phyloP scores from a whole-genome alignment of 2,329 filamentous ascomycete species.

The Epicoccum nigrum region DNA sequence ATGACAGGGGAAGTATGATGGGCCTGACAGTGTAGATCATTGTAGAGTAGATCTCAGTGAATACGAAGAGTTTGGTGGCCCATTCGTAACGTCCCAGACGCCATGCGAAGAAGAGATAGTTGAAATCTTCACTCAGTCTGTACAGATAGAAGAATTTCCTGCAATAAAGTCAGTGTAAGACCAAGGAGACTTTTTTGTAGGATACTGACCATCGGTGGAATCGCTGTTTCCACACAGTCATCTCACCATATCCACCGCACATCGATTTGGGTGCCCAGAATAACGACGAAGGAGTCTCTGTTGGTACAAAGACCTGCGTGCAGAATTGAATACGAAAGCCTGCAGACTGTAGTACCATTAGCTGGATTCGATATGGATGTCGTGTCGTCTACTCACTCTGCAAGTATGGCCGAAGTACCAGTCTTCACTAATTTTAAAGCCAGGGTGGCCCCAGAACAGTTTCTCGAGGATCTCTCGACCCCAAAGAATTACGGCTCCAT shows the following conservation, averaged over 20 bases:
- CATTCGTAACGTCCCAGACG: slow-evolving; percentile 56
- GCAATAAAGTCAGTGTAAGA: background rate
- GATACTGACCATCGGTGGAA: slow-evolving; percentile 52
- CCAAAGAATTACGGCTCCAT: slow-evolving; percentile 59
- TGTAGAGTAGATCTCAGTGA: slow-evolving; percentile 57
- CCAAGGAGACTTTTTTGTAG: background rate
- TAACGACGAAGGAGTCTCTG: slow-evolving; percentile 54
- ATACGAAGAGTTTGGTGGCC: slow-evolving; percentile 56
- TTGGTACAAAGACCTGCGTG: slow-evolving; percentile 57
- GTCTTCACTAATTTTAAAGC: slow-evolving; percentile 57
- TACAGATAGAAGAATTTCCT: slow-evolving; percentile 58
- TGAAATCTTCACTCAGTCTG: slow-evolving; percentile 55
- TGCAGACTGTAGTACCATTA: slow-evolving; percentile 24
- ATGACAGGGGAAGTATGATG: slow-evolving; percentile 53
- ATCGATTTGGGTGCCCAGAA: slow-evolving; percentile 49
- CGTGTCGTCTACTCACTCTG: slow-evolving; percentile 24
- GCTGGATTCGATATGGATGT: background rate
- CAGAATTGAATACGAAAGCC: slow-evolving; percentile 57
- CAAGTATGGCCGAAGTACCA: slow-evolving; percentile 60
- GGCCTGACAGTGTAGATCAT: slow-evolving; percentile 54
- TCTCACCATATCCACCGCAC: slow-evolving; percentile 58
- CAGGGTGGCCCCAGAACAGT: slow-evolving; percentile 56
- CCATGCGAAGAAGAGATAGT: slow-evolving; percentile 56
- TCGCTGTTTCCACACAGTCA: slow-evolving; percentile 58
- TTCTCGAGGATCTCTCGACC: slow-evolving; percentile 53